These are phyloP conservation scores for Xylariaceae sp. DNA, from an alignment of 2,329 filamentous ascomycete genomes.

Conservation along the genomic window DNA sequence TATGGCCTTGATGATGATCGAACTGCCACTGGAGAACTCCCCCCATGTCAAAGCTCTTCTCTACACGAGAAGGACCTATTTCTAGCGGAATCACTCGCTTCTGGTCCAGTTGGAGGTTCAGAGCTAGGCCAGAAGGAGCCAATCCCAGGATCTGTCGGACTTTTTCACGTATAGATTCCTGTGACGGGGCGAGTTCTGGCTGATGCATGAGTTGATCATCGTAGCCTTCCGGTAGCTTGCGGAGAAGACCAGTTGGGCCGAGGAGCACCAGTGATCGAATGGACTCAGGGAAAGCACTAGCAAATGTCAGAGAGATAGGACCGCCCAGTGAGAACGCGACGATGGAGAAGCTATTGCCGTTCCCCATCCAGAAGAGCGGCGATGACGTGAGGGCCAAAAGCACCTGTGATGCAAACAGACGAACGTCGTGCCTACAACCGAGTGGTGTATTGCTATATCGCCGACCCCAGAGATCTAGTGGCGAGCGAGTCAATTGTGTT, in stretches of 20 bases:
- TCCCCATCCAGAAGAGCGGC: conserved; percentile 29
- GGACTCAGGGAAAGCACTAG: conserved; percentile 22
- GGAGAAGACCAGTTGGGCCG: conserved; percentile 32
- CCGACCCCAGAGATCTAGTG: conserved; percentile 38
- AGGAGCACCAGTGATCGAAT: conserved; percentile 31
- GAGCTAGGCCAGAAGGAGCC: conserved; percentile 18
- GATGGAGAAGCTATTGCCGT: conserved; percentile 27
- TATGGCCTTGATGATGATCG: conserved; percentile 34
- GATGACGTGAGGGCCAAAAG: conserved; percentile 29
- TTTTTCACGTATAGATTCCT: conserved; percentile 30
- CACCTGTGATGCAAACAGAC: conserved; percentile 32
- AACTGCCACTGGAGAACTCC: conserved; percentile 36
- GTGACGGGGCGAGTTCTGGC: conserved; percentile 29
- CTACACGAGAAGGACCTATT: conserved; percentile 25
- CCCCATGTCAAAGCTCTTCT: conserved; percentile 32
- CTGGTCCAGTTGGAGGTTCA: conserved; percentile 21
- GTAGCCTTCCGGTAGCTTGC: conserved; percentile 31
- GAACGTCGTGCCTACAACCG: conserved; percentile 29
- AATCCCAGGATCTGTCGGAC: conserved; percentile 32
- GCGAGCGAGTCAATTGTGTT: not conserved
- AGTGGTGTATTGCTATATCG: conserved; percentile 38
- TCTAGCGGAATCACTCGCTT: conserved; percentile 6
- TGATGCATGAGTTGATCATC: conserved; percentile 31
- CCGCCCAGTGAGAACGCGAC: conserved; percentile 33
- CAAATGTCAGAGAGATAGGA: conserved; percentile 32